These are phyloP conservation scores for Vitis hybrid DNA, from an alignment of 177 flowering plant genomes.

Conservation along the genomic window DNA sequence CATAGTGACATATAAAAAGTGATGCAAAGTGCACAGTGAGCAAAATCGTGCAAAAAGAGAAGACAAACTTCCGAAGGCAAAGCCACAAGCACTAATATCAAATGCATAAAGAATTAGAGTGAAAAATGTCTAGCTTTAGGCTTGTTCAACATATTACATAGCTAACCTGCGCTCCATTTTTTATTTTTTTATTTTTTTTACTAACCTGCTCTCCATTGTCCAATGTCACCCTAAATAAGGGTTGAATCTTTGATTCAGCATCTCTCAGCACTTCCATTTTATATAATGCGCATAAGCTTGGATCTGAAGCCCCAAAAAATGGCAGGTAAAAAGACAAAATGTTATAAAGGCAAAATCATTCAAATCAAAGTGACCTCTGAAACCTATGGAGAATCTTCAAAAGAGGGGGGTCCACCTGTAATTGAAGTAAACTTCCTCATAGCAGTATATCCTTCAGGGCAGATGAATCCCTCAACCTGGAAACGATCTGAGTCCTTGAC, in stretches of 20 bases:
- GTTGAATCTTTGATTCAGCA: constrained; percentile 50
- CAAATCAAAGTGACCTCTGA: neutral
- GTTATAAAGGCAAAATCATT: neutral
- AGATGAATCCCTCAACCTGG: constrained; percentile 45
- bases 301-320: constrained; percentile 39
- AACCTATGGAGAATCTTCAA: neutral
- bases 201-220: constrained; percentile 70
- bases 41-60: too few relatives aligned
- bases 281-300: constrained; percentile 36
- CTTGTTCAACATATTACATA: too few relatives aligned
- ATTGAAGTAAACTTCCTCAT: constrained; percentile 61
- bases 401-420: constrained; percentile 35
- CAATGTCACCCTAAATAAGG: constrained; percentile 70
- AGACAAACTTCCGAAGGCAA: too few relatives aligned
- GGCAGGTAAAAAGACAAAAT: neutral
- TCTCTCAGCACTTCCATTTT: constrained; percentile 87
- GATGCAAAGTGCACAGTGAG: too few relatives aligned
- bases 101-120: neutral
- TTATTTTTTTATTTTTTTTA: constrained; percentile 5
- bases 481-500: constrained; percentile 64
- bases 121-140: constrained; percentile 2
- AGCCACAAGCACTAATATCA: too few relatives aligned
- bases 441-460: constrained; percentile 86
- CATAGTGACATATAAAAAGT: too few relatives aligned
- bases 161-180: constrained; percentile 53